Percentiles rank a stretch among this genome's conserved stretches.
phyloP scores from a whole-genome alignment of 2,329 filamentous ascomycete genomes.

The Berkeleyomyces rouxiae region DNA sequence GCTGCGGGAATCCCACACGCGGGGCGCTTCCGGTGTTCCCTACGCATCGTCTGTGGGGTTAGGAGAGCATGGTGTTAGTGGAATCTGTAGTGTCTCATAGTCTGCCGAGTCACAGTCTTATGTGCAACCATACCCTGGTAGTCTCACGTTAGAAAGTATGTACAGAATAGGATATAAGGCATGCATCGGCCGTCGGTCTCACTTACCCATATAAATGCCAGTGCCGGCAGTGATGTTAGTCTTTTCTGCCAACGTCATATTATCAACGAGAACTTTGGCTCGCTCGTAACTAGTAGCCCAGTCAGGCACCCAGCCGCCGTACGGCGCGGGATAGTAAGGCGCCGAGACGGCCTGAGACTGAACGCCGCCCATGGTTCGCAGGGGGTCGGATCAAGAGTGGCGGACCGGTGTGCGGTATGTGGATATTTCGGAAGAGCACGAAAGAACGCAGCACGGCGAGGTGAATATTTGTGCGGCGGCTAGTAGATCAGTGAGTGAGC shows the following conservation, averaged over 20 bases:
- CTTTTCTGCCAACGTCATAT: constrained; percentile 69
- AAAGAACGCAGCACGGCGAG: neutral
- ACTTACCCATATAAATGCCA: constrained; percentile 50
- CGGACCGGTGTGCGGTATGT: too few species aligned
- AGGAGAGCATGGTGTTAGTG: neutral
- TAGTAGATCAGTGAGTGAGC: neutral
- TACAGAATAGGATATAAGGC: constrained; percentile 6
- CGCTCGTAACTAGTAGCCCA: constrained; percentile 58
- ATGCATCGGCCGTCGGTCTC: neutral
- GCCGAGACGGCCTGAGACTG: constrained; percentile 23
- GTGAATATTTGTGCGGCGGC: neutral
- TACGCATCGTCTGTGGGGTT: constrained; percentile 42
- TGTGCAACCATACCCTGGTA: constrained; percentile 2
- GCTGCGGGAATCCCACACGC: constrained; percentile 53
- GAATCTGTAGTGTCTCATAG: too few species aligned
- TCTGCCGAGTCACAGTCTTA: neutral
- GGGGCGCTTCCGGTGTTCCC: constrained; percentile 59
- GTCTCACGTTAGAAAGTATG: neutral
- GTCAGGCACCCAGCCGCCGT: constrained; percentile 51
- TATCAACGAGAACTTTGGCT: constrained; percentile 48
- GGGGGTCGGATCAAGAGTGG: neutral
- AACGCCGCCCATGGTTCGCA: constrained; percentile 4
- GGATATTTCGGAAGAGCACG: too few species aligned
- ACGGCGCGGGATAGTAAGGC: constrained; percentile 57
- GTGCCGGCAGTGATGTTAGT: constrained; percentile 59